Base-by-base conservation (phyloP, 1,284 basidiomycete species). In the Papiliotrema nemorosa region DNA sequence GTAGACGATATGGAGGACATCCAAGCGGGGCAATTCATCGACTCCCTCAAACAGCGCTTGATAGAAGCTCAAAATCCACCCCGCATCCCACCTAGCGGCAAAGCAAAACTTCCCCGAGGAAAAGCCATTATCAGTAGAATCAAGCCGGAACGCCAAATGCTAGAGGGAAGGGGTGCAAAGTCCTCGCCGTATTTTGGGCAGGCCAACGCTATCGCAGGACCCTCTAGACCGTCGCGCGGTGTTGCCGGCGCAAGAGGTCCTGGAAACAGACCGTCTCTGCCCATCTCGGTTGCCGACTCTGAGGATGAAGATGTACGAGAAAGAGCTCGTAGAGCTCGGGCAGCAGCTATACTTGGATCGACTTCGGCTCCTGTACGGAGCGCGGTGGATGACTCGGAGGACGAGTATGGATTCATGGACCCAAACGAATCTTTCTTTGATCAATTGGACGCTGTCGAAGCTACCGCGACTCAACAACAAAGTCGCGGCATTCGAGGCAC, bases 1-100 rank as follows among this genome's bases (percentile, higher is more conserved):
- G 62, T 73, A 18, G 66, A 67, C 3, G 60, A 63, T 18, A 57
- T 74, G 21, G 68, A 74, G 37, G 56, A 38, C 3, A 42, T 57
- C 5, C 72, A 74, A 47, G 58, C 63, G 3, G 43, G 45, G 3
- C 47, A 55, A 18, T 75, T 75, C 45, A 44, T 68, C 40, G 45
- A 34, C 12, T 57, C 52, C 21, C 56, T 56, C 5, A 43, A 51
- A 35, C 50, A 53, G 44, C 54, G 62, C 20, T 50, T 66, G 40
- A 58, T 68, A 64, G 34, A 47, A 49, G 1, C 53, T 57, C 25
- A 44, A 40, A 0, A 35, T 18, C n/a, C 29, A 35, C 13, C 40
- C 44, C 39, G 39, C 37, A 43, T 46, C 5, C 43, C 46, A 14
- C 46, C 42, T 36, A 2, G 26, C 33, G 20, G 22, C 27, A 34